Base-by-base conservation (phyloP, 2,329 filamentous ascomycete species). In the Verticillium tricorpus region DNA sequence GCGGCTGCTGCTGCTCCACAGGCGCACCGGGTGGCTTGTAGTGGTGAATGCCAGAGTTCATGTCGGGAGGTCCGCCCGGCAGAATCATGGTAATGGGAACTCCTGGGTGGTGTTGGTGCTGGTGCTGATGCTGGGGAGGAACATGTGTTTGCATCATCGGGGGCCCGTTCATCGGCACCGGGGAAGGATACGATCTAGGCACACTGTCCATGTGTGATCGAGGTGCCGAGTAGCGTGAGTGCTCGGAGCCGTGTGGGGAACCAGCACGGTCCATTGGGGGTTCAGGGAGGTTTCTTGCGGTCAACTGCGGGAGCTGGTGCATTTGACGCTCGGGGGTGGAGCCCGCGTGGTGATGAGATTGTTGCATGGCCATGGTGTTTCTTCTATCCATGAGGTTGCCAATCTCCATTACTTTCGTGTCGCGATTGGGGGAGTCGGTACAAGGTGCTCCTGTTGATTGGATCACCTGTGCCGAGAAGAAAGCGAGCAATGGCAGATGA, bases 161-260 rank as follows among this genome's bases (percentile, higher is more conserved):
- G 17, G 59, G 57, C 22, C 64, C 64, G 22, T 81, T 80, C 81
- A 87, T 84, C 37, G 76, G 74, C 12, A 77, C 76, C 2, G 84
- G 83, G 7, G 84, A 85, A 58, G 80, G 80, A 67, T 85, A 86
- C 1, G 80, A 76, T 63, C 81, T 75, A 17, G 76, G 74, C 66
- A 82, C 75, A 62, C 76, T 78, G 68, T 80, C 77, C 64, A 80
- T 70, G 5, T 70, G 66, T 6, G 71, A 78, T 52, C 76, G 74
- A 56, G 76, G 78, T 5, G 58, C 58, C 2, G 83, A 85, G 70
- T 84, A 85, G 63, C 82, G 79, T 5, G 83, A 86, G 70, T 83
- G 81, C 67, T 86, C 84, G 15, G 84, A 86, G 61, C 83, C 83
- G 72, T 87, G 84, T 11, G 84, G 83, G 7, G 84, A 86, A 67